Evolutionary conservation across 208 protist species (phyloP).

Genomic region (Leishmania amazonensis): DNA sequence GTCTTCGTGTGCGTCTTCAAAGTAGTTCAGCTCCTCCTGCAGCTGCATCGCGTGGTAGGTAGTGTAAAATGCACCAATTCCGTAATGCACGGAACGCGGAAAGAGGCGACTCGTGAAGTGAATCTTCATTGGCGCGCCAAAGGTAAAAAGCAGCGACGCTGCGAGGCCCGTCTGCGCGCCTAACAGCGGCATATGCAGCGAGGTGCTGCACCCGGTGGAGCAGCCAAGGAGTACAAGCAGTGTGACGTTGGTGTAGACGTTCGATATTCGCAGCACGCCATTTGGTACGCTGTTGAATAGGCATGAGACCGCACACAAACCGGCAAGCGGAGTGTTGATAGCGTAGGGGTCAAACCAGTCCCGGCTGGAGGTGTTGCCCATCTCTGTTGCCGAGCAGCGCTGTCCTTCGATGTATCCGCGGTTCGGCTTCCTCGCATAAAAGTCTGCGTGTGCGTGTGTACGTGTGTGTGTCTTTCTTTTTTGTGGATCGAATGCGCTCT

Average conservation of each 20-base stretch:
- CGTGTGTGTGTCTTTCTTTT: neutral
- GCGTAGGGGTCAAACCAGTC: constrained; percentile 53
- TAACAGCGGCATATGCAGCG: constrained; percentile 41
- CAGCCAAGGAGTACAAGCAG: constrained; percentile 49
- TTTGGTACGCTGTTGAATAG: constrained; percentile 80
- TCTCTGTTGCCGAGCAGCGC: constrained; percentile 8
- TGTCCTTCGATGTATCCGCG: neutral
- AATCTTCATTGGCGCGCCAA: constrained; percentile 45
- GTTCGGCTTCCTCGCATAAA: too few relatives aligned
- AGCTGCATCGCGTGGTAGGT: constrained; percentile 63
- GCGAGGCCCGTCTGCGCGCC: constrained; percentile 67
- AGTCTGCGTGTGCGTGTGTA: neutral
- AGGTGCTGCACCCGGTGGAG: constrained; percentile 46
- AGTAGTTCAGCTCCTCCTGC: constrained; percentile 41
- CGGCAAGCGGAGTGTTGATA: constrained; percentile 74
- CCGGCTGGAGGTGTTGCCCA: constrained; percentile 44
- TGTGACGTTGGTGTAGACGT: constrained; percentile 68
- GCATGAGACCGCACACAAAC: constrained; percentile 48
- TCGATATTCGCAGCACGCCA: constrained; percentile 52
- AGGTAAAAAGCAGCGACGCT: constrained; percentile 51
- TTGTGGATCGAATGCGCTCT: neutral
- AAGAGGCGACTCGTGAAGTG: constrained; percentile 79
- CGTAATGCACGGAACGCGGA: constrained; percentile 57
- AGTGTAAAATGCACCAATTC: constrained; percentile 62
- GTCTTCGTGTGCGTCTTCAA: constrained; percentile 84